Evolutionary conservation across 805 yeast genomes (phyloP).

Genomic region (Candida ascalaphidarum): DNA sequence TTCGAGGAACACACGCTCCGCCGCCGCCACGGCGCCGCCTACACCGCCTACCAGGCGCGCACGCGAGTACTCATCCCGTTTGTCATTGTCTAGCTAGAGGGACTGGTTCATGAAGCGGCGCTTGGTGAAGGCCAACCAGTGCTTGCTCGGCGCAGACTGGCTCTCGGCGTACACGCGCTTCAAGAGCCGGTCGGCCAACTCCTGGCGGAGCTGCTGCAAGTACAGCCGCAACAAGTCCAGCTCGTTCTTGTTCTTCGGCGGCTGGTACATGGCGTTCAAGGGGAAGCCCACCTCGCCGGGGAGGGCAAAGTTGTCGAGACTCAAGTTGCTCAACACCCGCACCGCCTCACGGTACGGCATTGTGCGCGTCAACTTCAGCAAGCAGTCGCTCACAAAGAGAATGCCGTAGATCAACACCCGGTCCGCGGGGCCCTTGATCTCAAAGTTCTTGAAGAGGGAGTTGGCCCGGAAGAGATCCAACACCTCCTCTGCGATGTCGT

Average conservation of each 20-base stretch:
- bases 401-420: slow-evolving; percentile 91
- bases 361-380: slow-evolving; percentile 47
- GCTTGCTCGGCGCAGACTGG: slow-evolving; percentile 63
- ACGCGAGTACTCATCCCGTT: slow-evolving; percentile 23
- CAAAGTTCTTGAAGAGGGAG: slow-evolving; percentile 93
- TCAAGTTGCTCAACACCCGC: slow-evolving; percentile 67
- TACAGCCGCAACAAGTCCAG: slow-evolving; percentile 74
- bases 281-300: slow-evolving; percentile 98
- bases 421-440: slow-evolving; percentile 92
- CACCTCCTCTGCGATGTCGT: slow-evolving; percentile 88
- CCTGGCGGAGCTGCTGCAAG: slow-evolving; percentile 91
- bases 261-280: slow-evolving; percentile 64
- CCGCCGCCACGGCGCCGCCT: slow-evolving; percentile 17
- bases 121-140: slow-evolving; percentile 93
- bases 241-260: slow-evolving; percentile 69
- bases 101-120: slow-evolving; percentile 94
- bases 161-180: slow-evolving; percentile 61
- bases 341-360: slow-evolving; percentile 52
- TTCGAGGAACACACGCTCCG: slow-evolving; percentile 27
- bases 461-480: slow-evolving; percentile 91
- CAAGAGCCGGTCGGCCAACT: slow-evolving; percentile 73
- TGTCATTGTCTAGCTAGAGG: slow-evolving; percentile 28
- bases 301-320: slow-evolving; percentile 79
- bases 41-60: slow-evolving; percentile 13
- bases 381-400: slow-evolving; percentile 77